phyloP scores from a whole-genome alignment of 805 yeast genomes.

The Lipomyces kockii region DNA sequence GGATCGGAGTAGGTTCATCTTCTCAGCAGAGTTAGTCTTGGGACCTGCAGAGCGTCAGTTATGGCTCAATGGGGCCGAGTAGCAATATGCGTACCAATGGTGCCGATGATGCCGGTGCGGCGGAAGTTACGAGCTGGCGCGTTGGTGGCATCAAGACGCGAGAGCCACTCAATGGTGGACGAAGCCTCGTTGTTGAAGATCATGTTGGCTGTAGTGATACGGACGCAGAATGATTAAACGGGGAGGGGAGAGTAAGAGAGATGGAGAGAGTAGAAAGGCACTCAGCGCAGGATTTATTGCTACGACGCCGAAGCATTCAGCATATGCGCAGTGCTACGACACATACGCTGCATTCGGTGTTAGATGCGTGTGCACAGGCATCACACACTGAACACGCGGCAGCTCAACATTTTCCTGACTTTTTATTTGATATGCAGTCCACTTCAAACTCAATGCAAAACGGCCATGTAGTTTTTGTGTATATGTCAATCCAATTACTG shows the following conservation, averaged over 20 bases:
- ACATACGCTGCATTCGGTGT: not conserved
- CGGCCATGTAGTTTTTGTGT: not conserved
- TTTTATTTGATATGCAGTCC: not conserved
- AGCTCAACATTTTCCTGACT: not conserved
- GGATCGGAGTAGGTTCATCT: conserved; percentile 83
- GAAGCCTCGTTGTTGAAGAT: conserved; percentile 36
- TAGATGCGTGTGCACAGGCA: not conserved
- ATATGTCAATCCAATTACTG: not conserved
- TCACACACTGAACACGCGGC: not conserved
- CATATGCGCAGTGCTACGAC: not conserved
- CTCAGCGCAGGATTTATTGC: not conserved
- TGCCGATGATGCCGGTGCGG: conserved; percentile 96
- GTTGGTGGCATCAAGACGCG: conserved; percentile 70
- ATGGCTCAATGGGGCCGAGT: not conserved
- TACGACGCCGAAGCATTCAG: not conserved
- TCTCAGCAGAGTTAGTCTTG: conserved; percentile 89
- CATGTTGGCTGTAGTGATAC: conserved; percentile 16
- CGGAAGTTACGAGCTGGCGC: conserved; percentile 81
- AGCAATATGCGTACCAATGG: conserved; percentile 62
- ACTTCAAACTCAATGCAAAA: not conserved
- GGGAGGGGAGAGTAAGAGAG: not conserved
- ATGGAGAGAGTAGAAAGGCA: not conserved
- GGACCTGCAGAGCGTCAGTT: conserved; percentile 57
- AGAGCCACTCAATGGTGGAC: conserved; percentile 72
- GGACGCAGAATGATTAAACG: not conserved